Evolutionary conservation across 2,329 filamentous ascomycete genomes (phyloP).

Genomic region (Meredithiella fracta): DNA sequence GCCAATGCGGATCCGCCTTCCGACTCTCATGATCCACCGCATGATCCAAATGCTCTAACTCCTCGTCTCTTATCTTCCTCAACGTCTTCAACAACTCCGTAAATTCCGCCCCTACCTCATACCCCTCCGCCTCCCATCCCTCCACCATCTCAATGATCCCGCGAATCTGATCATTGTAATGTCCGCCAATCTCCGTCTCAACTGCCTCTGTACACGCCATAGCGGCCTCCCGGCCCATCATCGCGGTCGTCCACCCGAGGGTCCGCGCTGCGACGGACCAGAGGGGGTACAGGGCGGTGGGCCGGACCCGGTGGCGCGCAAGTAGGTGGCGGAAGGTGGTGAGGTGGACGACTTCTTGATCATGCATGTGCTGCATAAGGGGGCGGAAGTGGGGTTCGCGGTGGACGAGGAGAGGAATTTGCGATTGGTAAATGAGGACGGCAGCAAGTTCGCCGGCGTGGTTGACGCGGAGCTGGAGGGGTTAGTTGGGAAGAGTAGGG

Average conservation of each 20-base stretch:
- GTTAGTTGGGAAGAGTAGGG: not conserved
- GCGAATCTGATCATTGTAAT: constrained; percentile 88
- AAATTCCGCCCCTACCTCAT: constrained; percentile 67
- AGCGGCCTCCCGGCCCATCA: constrained; percentile 80
- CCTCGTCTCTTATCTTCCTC: constrained; percentile 78
- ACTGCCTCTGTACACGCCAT: constrained; percentile 99
- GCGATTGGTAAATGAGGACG: constrained; percentile 80
- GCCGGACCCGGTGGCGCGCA: constrained; percentile 73
- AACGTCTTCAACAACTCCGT: constrained; percentile 55
- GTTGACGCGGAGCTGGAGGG: constrained; percentile 65
- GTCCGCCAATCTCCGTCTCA: constrained; percentile 90
- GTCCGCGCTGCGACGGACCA: constrained; percentile 70
- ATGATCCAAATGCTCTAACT: constrained; percentile 90
- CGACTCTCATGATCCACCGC: constrained; percentile 87
- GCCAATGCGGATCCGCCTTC: constrained; percentile 74
- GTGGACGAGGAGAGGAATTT: constrained; percentile 64
- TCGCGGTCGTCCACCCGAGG: constrained; percentile 75
- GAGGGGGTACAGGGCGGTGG: constrained; percentile 79
- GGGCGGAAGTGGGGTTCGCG: constrained; percentile 76
- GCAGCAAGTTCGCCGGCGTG: constrained; percentile 96
- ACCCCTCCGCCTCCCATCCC: constrained; percentile 58
- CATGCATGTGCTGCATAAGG: constrained; percentile 95
- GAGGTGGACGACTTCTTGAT: constrained; percentile 83
- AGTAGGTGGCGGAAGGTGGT: constrained; percentile 70
- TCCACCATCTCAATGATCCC: constrained; percentile 65